Evolutionary conservation across 1,139 yeast species (phyloP).

Genomic region (Groenewaldozyma sp.): DNA sequence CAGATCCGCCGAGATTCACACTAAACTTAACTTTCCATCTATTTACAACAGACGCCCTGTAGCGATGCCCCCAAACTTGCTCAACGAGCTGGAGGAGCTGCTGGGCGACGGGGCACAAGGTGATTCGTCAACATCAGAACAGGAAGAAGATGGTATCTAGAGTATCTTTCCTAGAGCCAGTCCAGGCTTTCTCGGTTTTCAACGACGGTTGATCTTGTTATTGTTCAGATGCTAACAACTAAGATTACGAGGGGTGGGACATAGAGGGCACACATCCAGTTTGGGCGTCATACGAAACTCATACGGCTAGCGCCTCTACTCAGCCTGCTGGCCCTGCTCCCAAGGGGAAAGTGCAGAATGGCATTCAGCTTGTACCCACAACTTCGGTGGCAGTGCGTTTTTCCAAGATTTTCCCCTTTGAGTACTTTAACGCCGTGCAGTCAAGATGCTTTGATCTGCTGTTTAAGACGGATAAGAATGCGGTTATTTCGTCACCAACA

Average conservation of each 20-base stretch:
- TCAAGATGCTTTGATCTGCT: constrained; percentile 3
- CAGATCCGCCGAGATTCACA: no score
- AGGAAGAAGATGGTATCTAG: no score
- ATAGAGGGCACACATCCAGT: no score
- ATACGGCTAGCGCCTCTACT: neutral
- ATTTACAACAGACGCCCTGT: no score
- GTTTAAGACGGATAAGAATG: constrained; percentile 1
- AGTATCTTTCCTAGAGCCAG: no score
- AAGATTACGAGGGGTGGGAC: no score
- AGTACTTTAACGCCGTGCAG: constrained; percentile 1
- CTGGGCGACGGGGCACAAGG: neutral
- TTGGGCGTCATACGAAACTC: no score
- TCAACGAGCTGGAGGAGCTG: neutral
- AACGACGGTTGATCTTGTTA: no score
- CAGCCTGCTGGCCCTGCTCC: neutral
- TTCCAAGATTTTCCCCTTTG: neutral
- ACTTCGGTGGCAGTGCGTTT: neutral
- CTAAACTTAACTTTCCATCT: no score
- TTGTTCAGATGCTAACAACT: no score
- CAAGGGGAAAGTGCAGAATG: neutral
- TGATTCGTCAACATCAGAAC: no score
- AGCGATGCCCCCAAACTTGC: neutral
- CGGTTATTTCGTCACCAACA: constrained; percentile 1
- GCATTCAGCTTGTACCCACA: neutral
- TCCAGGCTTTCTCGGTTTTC: no score